A percentile compares a stretch with the other conserved stretches of the same genome.
Conservation (phyloP, 306 rosid species). For the Dalbergia cochinchinensis region DNA sequence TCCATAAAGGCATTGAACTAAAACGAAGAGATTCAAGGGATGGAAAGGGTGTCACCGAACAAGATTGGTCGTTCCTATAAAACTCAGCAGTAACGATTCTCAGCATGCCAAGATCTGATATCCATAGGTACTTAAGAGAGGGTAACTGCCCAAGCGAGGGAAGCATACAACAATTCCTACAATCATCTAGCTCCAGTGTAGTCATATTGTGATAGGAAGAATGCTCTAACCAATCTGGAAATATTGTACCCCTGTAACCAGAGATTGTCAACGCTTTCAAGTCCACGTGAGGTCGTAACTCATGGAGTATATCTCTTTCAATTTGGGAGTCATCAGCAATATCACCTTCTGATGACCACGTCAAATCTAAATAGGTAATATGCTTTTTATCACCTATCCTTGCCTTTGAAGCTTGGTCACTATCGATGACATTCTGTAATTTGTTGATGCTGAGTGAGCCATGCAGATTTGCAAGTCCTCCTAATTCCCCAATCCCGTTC, state of each 20-base stretch:
- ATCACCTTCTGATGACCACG: background rate
- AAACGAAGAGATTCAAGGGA: background rate
- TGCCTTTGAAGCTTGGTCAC: background rate
- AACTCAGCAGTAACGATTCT: background rate
- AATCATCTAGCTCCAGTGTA: background rate
- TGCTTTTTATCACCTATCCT: background rate
- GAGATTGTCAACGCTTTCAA: background rate
- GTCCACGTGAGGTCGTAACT: background rate
- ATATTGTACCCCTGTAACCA: background rate
- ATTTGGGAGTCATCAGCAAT: background rate
- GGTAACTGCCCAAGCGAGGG: background rate
- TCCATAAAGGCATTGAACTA: background rate
- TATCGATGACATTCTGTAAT: background rate
- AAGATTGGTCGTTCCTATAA: background rate
- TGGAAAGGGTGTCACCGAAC: background rate
- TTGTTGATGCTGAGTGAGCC: background rate
- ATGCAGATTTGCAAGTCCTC: background rate
- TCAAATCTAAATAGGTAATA: background rate
- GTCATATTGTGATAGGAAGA: slow-evolving; percentile 4
- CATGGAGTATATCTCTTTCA: background rate
- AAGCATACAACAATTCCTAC: background rate
- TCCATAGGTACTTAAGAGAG: background rate
- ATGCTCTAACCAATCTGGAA: background rate
- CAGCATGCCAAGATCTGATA: background rate
- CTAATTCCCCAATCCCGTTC: background rate